Evolutionary conservation across 2,329 filamentous ascomycete genomes (phyloP).

Genomic region (Colletotrichum chrysophilum): DNA sequence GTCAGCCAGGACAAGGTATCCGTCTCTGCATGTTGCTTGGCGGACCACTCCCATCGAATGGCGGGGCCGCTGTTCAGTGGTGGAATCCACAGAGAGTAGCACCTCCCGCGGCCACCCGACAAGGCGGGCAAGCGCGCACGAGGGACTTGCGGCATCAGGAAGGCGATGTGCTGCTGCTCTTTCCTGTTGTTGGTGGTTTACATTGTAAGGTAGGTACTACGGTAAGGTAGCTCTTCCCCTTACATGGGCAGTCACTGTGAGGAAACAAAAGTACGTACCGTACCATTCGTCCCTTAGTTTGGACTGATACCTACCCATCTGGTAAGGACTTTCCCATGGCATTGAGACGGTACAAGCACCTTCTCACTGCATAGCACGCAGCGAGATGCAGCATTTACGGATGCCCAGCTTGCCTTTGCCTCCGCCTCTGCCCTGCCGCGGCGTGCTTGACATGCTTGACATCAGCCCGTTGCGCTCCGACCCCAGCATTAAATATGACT

Average conservation of each 20-base stretch:
- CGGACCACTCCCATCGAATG: slow-evolving; percentile 1
- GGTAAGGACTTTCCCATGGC: background rate
- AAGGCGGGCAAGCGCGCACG: slow-evolving; percentile 12
- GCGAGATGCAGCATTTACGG: background rate
- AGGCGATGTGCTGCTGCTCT: background rate
- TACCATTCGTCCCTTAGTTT: background rate
- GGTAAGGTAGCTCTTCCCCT: background rate
- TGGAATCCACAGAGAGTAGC: slow-evolving; percentile 5
- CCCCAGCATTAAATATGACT: slow-evolving; percentile 6
- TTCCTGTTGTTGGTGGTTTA: background rate
- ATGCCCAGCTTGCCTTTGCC: background rate
- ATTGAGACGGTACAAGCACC: background rate
- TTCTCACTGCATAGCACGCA: background rate
- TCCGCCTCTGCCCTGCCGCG: background rate
- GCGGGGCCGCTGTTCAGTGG: background rate
- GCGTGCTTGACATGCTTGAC: background rate
- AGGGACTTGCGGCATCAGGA: slow-evolving; percentile 14
- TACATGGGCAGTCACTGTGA: background rate
- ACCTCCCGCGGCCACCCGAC: slow-evolving; percentile 7
- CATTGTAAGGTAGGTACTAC: background rate
- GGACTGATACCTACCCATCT: background rate
- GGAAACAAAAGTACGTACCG: background rate
- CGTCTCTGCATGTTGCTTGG: background rate
- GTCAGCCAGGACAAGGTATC: background rate
- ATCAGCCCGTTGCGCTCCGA: background rate